Base-by-base conservation (phyloP, 495 filamentous ascomycete species). In the Penicillium salamii region DNA sequence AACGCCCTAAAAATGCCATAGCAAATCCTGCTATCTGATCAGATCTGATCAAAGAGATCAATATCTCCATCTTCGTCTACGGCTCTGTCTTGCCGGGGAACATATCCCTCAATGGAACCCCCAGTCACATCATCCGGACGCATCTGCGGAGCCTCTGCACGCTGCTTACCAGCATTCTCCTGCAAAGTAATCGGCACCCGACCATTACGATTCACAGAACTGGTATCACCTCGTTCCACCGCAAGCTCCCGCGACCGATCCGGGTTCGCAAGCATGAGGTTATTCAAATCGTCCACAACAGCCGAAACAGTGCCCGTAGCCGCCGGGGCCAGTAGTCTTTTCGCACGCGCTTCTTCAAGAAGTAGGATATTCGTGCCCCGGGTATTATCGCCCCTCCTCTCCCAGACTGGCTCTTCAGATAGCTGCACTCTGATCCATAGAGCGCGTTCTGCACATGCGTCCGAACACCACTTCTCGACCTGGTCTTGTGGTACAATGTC, bases 371-470 rank as follows among this genome's bases (percentile, higher is more conserved):
- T 48, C 28, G 50, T 62, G 23, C 66, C 66, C 8, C 67, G 65
- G 13, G 47, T 45, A 21, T 71, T 62, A 15, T 69, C 66, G 18
- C 68, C 77, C 8, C 73, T 76, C 38, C 90, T 76, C 58, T 85
- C 78, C 88, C 89, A 93, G 7, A 86, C 85, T 0, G 89, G 88
- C 50, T 83, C 80, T 52, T 88, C 84, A 29, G 71, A 82, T 20
- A 98, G 77, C 70, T 98, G 93, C 32, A 92, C 86, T 55, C 88
- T 86, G 50, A 98, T 73, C 66, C 88, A 95, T 54, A 95, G 70
- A 14, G 88, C 90, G 31, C 86, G 76, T 54, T 83, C 77, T 1
- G 85, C 87, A 75, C 93, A 98, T 14, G 72, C 73, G 36, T 87
- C 79, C 1, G 83, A 87, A 63, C 93, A 98, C 89, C 95, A 98